Evolutionary conservation across 2,329 filamentous ascomycete genomes (phyloP).

Genomic region (Fusarium tanahbumbuense): DNA sequence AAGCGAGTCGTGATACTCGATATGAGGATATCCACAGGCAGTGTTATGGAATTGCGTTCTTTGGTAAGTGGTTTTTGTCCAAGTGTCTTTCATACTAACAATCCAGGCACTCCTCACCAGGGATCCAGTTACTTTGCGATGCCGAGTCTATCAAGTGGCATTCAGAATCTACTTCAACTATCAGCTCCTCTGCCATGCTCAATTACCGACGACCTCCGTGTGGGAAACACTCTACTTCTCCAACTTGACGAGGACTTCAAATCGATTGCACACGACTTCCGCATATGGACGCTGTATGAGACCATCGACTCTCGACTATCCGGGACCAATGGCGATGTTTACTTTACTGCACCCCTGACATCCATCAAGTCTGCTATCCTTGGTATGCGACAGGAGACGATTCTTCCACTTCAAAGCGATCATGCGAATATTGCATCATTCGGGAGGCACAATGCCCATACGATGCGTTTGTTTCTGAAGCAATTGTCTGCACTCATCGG

Average conservation of each 20-base stretch:
- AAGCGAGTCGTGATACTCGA: conserved; percentile 54
- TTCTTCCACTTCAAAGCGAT: conserved; percentile 65
- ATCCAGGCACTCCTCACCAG: conserved; percentile 67
- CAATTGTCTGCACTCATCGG: conserved; percentile 51
- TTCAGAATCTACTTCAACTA: conserved; percentile 64
- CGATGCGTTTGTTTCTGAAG: conserved; percentile 56
- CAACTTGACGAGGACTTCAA: conserved; percentile 66
- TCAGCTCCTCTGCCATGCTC: conserved; percentile 62
- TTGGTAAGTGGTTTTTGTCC: conserved; percentile 56
- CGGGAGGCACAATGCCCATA: conserved; percentile 61
- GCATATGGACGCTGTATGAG: conserved; percentile 72
- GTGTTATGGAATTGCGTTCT: conserved; percentile 71
- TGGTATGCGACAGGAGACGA: conserved; percentile 62
- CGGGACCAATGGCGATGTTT: conserved; percentile 59
- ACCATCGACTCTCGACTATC: conserved; percentile 69
- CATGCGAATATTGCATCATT: conserved; percentile 68
- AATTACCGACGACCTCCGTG: conserved; percentile 62
- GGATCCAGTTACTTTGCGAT: conserved; percentile 73
- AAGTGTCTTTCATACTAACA: neutral
- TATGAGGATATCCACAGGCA: conserved; percentile 62
- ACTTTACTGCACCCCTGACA: conserved; percentile 69
- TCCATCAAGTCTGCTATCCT: conserved; percentile 67
- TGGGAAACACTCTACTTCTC: conserved; percentile 62
- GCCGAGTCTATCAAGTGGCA: conserved; percentile 65
- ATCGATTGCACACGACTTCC: conserved; percentile 67